A percentile compares a stretch with the other conserved stretches of the same genome.
phyloP scores from a whole-genome alignment of 768 basidiomycete species.

The Jaapia argillacea region DNA sequence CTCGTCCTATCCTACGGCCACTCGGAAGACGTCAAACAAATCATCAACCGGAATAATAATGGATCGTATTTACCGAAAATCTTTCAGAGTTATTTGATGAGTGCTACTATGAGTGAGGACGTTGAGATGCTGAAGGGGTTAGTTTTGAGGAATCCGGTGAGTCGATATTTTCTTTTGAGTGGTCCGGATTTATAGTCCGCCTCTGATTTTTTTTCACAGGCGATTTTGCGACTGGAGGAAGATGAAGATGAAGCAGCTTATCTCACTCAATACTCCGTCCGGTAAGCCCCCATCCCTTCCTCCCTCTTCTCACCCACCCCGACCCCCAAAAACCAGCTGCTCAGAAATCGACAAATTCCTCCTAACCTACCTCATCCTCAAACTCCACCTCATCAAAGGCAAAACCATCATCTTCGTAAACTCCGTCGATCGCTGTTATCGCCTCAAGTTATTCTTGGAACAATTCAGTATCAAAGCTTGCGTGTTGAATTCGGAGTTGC shows the following conservation, averaged over 20 bases:
- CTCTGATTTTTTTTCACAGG: slow-evolving; percentile 31
- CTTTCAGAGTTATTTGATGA: slow-evolving; percentile 92
- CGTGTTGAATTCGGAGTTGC: slow-evolving; percentile 92
- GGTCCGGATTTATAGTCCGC: neutral
- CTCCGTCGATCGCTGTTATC: slow-evolving; percentile 88
- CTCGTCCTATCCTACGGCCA: slow-evolving; percentile 96
- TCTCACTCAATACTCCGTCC: slow-evolving; percentile 80
- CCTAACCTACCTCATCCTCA: slow-evolving; percentile 90
- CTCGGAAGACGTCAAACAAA: slow-evolving; percentile 75
- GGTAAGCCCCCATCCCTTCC: slow-evolving; percentile 38
- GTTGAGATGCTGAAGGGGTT: slow-evolving; percentile 88
- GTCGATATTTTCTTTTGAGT: slow-evolving; percentile 16
- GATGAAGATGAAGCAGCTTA: slow-evolving; percentile 73
- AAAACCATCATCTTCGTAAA: slow-evolving; percentile 97
- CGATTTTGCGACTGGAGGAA: slow-evolving; percentile 80
- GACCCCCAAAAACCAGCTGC: slow-evolving; percentile 54
- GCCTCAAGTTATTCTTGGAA: slow-evolving; percentile 95
- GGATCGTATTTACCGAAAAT: slow-evolving; percentile 69
- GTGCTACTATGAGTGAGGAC: slow-evolving; percentile 95
- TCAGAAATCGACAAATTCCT: slow-evolving; percentile 97
- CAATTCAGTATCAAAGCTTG: slow-evolving; percentile 96
- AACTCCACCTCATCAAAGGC: slow-evolving; percentile 90
- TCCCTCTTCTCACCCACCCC: neutral
- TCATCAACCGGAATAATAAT: too few relatives aligned
- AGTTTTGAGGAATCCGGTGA: slow-evolving; percentile 76